Base-by-base conservation (phyloP, 352 stramenopile species). In the Globisporangium middletonii region DNA sequence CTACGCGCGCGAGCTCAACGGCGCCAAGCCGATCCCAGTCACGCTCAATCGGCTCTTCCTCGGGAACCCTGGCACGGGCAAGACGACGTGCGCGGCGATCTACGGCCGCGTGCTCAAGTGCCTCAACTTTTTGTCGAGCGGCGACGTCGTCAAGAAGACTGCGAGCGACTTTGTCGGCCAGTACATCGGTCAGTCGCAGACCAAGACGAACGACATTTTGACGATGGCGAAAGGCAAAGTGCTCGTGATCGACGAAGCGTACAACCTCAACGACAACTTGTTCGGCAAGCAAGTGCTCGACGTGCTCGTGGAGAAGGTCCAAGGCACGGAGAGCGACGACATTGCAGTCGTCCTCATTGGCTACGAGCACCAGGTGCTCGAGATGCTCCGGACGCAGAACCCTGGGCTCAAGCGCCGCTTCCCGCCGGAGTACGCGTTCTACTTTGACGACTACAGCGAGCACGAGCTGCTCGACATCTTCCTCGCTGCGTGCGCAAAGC, bases 181-280 rank as follows among this genome's bases (percentile, higher is more conserved):
- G 18, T 62, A 86, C 30, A 53, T 97, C 7, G 93, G 93, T 0
- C 73, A 97, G 50, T 96, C 89, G 15, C 79, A 97, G 57, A 83
- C 73, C 3, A 97, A 96, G 55, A 97, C 91, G 8, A 61, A 67
- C 1, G 73, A 86, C 15, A 88, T 97, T 45, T 67, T 97, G 19
- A 75, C 95, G 19, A 66, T 74, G 53, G 72, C 83, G 0, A 78
- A 86, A 47, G 92, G 92, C 4, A 97, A 96, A 57, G 89, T 98
- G 18, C 68, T 97, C 7, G 78, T 98, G 9, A 97, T 98, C 48
- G 92, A 98, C 55, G 92, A 98, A 65, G 91, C 91, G 0, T 98
- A 98, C 73, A 93, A 79, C n/a, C 54, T 98, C 4, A 73, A 96
- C 57, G 77, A 88, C 42, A 72, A 73, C 5, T 52, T 65, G 49